Base-by-base conservation (phyloP, 495 filamentous ascomycete species). In the Geopyxis carbonaria region DNA sequence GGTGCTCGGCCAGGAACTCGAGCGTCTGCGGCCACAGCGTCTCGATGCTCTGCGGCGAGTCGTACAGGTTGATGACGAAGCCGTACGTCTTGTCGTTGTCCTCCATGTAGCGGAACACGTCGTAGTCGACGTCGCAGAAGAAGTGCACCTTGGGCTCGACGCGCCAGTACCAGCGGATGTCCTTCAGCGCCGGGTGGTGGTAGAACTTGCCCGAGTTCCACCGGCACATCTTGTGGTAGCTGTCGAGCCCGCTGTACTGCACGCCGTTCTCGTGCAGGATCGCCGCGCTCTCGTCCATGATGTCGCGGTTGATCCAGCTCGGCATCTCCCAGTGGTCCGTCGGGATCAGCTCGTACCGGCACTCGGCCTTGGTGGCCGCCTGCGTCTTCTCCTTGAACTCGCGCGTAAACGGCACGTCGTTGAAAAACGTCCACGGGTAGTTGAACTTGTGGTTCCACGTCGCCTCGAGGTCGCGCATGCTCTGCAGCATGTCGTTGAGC, bases 391-490 rank as follows among this genome's bases (percentile, higher is more conserved):
- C 62, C 63, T 92, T 95, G 66, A 99, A 99, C 53, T 95, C 86
- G 24, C 81, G 76, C 10, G 78, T 71, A 57, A 97, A 97, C 10
- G 77, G 79, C 21, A 76, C 76, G 54, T 97, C 89, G 62, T 99
- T 99, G 65, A 99, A 86, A 61, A 99, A 95, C 32, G 84, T 94
- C 78, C 89, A 99, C 11, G 91, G 91, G 59, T 95, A 99, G 62
- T 99, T 95, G 69, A 95, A 99, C 56, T 95, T 99, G 64, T 72
- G 67, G 57, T 99, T 99, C 81, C 84, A 99, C 5, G 86, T 94
- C 44, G 81, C 62, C 61, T 99, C 91, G 36, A 95, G 65, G 56
- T 95, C 87, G 29, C 61, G 60, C 78, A 99, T 99, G 4, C 80
- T 75, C 48, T 75, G 70, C 19, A 99, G 58, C 67, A 95, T 76